Base-by-base conservation (phyloP, 2,329 filamentous ascomycete species). In the Epichloe coenophiala region DNA sequence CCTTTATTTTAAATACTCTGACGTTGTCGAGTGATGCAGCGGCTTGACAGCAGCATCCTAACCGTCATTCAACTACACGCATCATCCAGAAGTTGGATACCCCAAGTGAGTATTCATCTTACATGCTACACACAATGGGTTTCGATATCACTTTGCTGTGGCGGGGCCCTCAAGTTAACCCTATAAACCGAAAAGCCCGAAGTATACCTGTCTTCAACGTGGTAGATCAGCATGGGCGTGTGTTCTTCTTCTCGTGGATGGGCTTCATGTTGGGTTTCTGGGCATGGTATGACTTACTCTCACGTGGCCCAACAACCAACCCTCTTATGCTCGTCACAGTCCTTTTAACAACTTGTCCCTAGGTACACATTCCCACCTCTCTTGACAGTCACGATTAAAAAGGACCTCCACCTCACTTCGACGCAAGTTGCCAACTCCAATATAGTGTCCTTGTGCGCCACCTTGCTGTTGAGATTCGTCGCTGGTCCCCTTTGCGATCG, bases 191-290 rank as follows among this genome's bases (percentile, higher is more conserved):
- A 52, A 95, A 95, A 65, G 89, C 89, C 49, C 80, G 77, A 53
- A 86, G 86, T 0, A 79, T 95, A 45, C 89, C 89, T 0, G 65
- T 87, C 19, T 70, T 95, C 54, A 95, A 95, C 64, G 78, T 84
- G 0, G 63, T 90, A 59, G 77, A 94, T 64, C 71, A 81, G 58
- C 88, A 95, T 71, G 89, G 88, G 38, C 78, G 88, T 6, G 88
- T 93, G 0, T 95, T 94, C 68, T 88, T 90, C 72, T 95, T 95
- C 70, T 86, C 85, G 1, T 93, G 86, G 81, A 76, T 89, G 45
- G 86, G 86, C 2, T 93, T 93, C 67, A 82, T 93, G 76, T 78
- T 91, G 49, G 84, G 86, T 7, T 95, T 95, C 68, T 87, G 88
- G 76, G 89, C 87, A 11, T 95, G 86, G 86, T 67, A 51, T 54